Evolutionary conservation across 768 basidiomycete species (phyloP).

Genomic region (Amanita subjunquillea): DNA sequence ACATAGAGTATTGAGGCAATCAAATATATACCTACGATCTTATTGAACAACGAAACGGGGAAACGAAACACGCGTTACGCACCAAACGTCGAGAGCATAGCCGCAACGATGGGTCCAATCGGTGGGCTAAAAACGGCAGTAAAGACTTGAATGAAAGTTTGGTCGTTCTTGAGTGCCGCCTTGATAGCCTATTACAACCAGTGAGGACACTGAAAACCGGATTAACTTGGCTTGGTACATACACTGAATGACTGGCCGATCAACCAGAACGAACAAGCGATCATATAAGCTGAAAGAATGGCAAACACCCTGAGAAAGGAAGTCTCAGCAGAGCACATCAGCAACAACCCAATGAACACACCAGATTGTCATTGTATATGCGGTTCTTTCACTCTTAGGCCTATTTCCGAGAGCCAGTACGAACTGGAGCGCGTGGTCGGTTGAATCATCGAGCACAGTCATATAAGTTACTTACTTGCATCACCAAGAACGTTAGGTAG

Average conservation of each 20-base stretch:
- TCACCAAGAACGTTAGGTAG: constrained; percentile 76
- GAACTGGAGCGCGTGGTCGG: constrained; percentile 15
- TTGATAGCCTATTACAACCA: constrained; percentile 39
- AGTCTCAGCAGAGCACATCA: background rate
- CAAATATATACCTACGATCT: constrained; percentile 59
- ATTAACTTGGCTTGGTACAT: constrained; percentile 12
- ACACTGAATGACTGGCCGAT: constrained; percentile 74
- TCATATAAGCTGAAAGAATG: constrained; percentile 70
- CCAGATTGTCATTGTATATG: constrained; percentile 70
- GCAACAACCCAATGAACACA: constrained; percentile 12
- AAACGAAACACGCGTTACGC: constrained; percentile 9
- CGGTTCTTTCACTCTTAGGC: constrained; percentile 77
- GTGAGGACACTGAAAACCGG: background rate
- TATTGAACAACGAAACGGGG: constrained; percentile 6
- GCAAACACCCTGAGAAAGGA: constrained; percentile 62
- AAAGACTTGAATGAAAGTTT: constrained; percentile 39
- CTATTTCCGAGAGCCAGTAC: constrained; percentile 61
- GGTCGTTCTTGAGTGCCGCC: constrained; percentile 27
- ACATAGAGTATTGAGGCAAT: constrained; percentile 79
- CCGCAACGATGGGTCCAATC: constrained; percentile 74
- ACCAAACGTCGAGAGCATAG: constrained; percentile 85
- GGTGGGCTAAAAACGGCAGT: constrained; percentile 66
- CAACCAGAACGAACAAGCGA: constrained; percentile 80
- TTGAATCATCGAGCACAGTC: background rate
- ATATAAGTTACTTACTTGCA: constrained; percentile 29